Base-by-base conservation (phyloP, 768 basidiomycete species). In the Russula ochroleuca region DNA sequence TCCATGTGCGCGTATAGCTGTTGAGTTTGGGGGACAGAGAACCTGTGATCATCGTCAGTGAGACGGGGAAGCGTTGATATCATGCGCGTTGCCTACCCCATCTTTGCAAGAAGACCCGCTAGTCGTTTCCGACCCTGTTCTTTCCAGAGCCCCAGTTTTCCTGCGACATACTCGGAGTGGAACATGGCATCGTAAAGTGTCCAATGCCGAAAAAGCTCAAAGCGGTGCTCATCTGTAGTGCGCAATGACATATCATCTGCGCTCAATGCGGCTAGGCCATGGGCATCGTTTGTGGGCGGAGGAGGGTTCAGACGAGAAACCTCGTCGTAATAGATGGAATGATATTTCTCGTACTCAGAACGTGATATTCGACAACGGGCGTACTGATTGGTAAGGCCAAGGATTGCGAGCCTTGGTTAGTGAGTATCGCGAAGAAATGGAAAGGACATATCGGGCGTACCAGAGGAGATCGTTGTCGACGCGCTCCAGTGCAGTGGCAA, bases 121-220 rank as follows among this genome's bases (percentile, higher is more conserved):
- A 99, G 76, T 67, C 86, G 83, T 73, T 94, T 95, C 65, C 90
- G 81, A 23, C 97, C 97, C 59, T 86, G 83, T 73, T 98, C 96
- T 71, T 90, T 94, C 97, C 97, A 98, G 60, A 96, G 92, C 3
- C 94, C 94, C 63, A 99, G 81, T 74, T 93, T 94, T 56, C 91
- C 88, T 8, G 94, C 95, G 19, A 99, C 88, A 70, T 98, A 99
- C 62, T 90, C 91, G 3, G 94, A 97, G 74, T 99, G 96, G 70
- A 88, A 87, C 97, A 99, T 98, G 13, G 95, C 87, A 71, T 99
- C 97, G 72, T 98, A 98, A 51, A 99, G 76, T 35, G 90, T 98
- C 97, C 97, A 99, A 76, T 98, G 97, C 61, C 96, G 83, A 72
- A 95, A 94, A 59, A 98, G 81, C 76, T 88, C 94, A 74, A 99